Evolutionary conservation across 208 protist species (phyloP).

Genomic region (Leishmania mexicana): DNA sequence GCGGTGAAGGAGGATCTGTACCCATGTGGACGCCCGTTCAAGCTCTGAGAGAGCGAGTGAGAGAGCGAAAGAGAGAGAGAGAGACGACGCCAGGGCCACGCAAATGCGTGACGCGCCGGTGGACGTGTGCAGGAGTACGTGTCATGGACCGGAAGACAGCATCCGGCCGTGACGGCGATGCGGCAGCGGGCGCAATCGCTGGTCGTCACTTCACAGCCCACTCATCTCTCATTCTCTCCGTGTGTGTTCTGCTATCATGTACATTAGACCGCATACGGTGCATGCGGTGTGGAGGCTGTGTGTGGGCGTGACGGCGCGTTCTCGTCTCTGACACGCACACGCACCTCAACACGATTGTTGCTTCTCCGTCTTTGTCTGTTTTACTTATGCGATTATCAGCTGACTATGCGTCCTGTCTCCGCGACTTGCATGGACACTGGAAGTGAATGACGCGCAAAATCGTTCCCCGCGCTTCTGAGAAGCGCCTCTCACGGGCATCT

Average conservation of each 20-base stretch:
- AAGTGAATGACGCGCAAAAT: background rate
- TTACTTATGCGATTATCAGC: background rate
- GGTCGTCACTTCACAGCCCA: background rate
- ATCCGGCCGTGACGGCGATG: background rate
- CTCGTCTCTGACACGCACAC: background rate
- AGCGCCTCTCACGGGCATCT: background rate
- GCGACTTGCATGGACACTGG: background rate
- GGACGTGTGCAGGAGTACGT: background rate
- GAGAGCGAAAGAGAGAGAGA: background rate
- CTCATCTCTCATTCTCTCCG: background rate
- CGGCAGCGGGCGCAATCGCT: background rate
- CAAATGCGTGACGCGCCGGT: background rate
- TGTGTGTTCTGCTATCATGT: background rate
- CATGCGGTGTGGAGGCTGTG: background rate
- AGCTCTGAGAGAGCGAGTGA: conserved; percentile 4
- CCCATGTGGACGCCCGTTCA: conserved; percentile 26
- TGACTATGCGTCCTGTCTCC: background rate
- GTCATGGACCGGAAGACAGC: background rate
- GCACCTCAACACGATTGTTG: background rate
- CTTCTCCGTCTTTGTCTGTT: background rate
- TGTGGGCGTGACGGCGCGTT: background rate
- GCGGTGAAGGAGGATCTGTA: background rate
- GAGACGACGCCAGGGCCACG: background rate
- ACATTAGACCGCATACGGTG: background rate
- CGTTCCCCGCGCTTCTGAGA: background rate